A percentile compares a stretch with the other conserved stretches of the same genome.
phyloP scores from a whole-genome alignment of 2,329 filamentous ascomycete species.

The Seiridium unicorne region DNA sequence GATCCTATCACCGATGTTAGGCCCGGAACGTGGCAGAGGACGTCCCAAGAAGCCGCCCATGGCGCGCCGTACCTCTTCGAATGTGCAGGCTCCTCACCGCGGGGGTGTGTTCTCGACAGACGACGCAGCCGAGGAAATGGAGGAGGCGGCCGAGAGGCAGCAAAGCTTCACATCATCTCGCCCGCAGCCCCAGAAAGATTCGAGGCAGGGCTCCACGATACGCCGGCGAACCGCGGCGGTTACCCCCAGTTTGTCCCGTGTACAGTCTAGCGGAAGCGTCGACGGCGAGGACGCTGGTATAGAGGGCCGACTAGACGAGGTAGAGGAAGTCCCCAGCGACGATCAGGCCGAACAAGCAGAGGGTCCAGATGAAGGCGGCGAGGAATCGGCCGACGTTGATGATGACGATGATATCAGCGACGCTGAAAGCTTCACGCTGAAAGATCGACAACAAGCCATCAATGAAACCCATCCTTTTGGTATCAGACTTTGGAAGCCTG shows the following conservation, averaged over 20 bases:
- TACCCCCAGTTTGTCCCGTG: conserved; percentile 36
- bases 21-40: conserved; percentile 46
- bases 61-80: conserved; percentile 72
- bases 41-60: conserved; percentile 71
- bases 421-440: conserved; percentile 95
- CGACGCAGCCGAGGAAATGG: conserved; percentile 79
- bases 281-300: conserved; percentile 27
- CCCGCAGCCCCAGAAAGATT: conserved; percentile 26
- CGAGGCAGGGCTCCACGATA: conserved; percentile 33
- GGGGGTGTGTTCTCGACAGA: conserved; percentile 89
- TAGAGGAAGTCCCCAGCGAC: conserved; percentile 33
- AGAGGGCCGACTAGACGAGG: conserved; percentile 21
- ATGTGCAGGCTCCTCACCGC: conserved; percentile 67
- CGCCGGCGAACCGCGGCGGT: conserved; percentile 34
- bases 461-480: conserved; percentile 98
- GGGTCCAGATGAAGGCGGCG: conserved; percentile 34
- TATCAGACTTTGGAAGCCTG: conserved; percentile 98
- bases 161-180: conserved; percentile 30
- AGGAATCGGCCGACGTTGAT: conserved; percentile 22
- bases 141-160: conserved; percentile 50
- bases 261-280: conserved; percentile 37
- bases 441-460: conserved; percentile 95
- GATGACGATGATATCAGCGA: conserved; percentile 72
- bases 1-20: conserved; percentile 43
- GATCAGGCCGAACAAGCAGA: conserved; percentile 35